Percentiles rank a stretch among this genome's conserved stretches.
Evolutionary conservation across 352 stramenopile genomes (phyloP).

Genomic region (Phytophthora pluvialis): DNA sequence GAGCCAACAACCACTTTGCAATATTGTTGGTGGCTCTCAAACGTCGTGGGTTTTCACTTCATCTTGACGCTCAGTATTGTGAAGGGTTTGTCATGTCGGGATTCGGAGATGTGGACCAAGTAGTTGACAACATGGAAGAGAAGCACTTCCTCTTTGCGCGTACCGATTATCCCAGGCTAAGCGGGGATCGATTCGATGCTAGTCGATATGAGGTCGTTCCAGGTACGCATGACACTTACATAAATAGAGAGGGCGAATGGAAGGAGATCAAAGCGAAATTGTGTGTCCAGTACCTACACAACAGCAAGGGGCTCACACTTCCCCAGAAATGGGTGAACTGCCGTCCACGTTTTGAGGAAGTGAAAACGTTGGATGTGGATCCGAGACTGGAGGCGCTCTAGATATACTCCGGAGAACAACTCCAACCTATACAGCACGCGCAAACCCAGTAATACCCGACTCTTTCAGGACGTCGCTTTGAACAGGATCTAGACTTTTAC

Average conservation of each 20-base stretch:
- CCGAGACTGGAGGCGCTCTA: neutral
- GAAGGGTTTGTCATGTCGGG: no score
- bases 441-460: no score
- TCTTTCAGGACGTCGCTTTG: no score
- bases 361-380: neutral
- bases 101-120: neutral
- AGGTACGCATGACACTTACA: neutral
- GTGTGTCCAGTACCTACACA: slow-evolving; percentile 19
- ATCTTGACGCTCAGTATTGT: no score
- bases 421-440: no score
- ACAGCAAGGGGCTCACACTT: slow-evolving; percentile 9
- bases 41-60: no score
- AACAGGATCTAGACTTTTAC: no score
- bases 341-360: slow-evolving; percentile 13
- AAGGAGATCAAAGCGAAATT: slow-evolving; percentile 11
- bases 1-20: no score
- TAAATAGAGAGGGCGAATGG: neutral
- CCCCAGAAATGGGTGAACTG: slow-evolving; percentile 27
- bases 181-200: neutral
- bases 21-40: no score
- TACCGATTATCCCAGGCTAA: neutral
- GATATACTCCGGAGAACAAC: no score
- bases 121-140: slow-evolving; percentile 2
- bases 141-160: neutral
- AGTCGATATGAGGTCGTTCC: neutral